These are phyloP conservation scores for Hypocreales sp. DNA, from an alignment of 2,329 filamentous ascomycete species.

Conservation along the genomic window DNA sequence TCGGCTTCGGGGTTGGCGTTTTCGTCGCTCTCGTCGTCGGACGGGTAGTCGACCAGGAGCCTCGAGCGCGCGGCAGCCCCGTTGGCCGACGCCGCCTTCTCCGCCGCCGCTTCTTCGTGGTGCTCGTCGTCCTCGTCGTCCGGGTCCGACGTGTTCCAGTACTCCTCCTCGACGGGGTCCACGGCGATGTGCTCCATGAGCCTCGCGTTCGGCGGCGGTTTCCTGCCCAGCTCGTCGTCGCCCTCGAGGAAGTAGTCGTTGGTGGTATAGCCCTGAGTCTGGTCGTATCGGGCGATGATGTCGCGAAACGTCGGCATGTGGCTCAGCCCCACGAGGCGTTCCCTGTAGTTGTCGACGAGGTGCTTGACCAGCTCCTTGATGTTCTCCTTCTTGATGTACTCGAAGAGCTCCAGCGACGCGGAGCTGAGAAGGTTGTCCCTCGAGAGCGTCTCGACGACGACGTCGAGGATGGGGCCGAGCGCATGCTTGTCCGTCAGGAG, in stretches of 20 bases:
- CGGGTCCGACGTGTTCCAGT: constrained; percentile 83
- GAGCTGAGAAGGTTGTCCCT: constrained; percentile 89
- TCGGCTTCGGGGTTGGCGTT: constrained; percentile 38
- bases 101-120: constrained; percentile 10
- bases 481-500: constrained; percentile 71
- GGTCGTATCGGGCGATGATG: constrained; percentile 63
- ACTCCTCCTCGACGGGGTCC: constrained; percentile 78
- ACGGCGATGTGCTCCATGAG: constrained; percentile 57
- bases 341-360: constrained; percentile 70
- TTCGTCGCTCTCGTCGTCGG: constrained; percentile 62
- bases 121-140: constrained; percentile 52
- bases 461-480: constrained; percentile 70
- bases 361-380: constrained; percentile 72
- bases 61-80: constrained; percentile 48
- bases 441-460: constrained; percentile 73
- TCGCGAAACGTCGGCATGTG: constrained; percentile 77
- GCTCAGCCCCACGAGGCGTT: constrained; percentile 57
- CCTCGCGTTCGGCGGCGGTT: constrained; percentile 31
- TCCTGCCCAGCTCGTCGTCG: constrained; percentile 38
- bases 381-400: constrained; percentile 70
- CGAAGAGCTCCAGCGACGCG: constrained; percentile 85
- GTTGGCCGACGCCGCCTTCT: constrained; percentile 31
- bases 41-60: constrained; percentile 80
- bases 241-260: constrained; percentile 62
- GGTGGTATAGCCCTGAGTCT: constrained; percentile 51